Evolutionary conservation across 768 basidiomycete genomes (phyloP).

Genomic region (Collybia sordida): DNA sequence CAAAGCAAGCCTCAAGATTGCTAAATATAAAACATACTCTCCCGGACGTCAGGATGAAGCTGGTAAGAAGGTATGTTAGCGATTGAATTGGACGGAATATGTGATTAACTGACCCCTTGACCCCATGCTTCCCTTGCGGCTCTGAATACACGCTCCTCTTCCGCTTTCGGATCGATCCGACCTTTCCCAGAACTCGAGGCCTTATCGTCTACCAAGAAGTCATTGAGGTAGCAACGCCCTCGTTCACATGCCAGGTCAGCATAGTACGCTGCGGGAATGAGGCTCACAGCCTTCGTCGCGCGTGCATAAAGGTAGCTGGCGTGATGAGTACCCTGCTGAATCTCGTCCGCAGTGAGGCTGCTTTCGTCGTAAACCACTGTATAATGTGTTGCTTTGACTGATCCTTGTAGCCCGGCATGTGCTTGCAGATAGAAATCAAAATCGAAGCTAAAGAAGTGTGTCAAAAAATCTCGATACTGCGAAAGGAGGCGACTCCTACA

Average conservation of each 20-base stretch:
- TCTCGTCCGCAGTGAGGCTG: conserved; percentile 60
- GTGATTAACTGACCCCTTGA: conserved; percentile 39
- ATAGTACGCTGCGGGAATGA: conserved; percentile 80
- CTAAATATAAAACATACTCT: conserved; percentile 77
- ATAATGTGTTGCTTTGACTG: conserved; percentile 75
- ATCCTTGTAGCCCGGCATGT: conserved; percentile 72
- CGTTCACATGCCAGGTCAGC: conserved; percentile 83
- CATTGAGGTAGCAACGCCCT: conserved; percentile 73
- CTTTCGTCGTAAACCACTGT: conserved; percentile 81
- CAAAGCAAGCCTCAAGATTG: too few species aligned
- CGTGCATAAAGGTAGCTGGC: conserved; percentile 76
- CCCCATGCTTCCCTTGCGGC: conserved; percentile 54
- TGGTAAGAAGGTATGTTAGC: conserved; percentile 14
- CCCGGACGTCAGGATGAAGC: conserved; percentile 56
- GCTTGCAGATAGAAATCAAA: conserved; percentile 74
- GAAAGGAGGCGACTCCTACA: conserved; percentile 35
- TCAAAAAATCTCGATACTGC: conserved; percentile 9
- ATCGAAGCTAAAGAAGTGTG: conserved; percentile 45
- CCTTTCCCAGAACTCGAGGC: conserved; percentile 30
- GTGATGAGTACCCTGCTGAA: conserved; percentile 73
- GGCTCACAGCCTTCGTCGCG: conserved; percentile 81
- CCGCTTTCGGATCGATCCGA: conserved; percentile 36
- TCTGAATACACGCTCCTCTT: conserved; percentile 36
- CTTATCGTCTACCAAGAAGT: conserved; percentile 61
- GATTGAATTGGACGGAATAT: neutral